Conservation (phyloP, 129 eudicot genomes). For the Scalesia atractyloides region DNA sequence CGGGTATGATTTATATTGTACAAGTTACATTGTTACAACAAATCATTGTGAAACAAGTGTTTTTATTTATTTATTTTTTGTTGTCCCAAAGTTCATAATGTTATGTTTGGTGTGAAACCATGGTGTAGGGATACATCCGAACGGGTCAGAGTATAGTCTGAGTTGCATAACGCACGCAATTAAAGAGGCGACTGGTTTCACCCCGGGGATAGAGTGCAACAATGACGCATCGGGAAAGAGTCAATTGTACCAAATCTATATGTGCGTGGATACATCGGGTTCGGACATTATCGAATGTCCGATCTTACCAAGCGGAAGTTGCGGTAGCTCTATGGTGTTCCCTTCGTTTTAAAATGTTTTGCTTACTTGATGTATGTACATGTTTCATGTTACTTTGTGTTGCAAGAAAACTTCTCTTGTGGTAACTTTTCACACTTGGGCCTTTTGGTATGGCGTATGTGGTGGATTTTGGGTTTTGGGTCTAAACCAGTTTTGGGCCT, state of each 20-base stretch:
- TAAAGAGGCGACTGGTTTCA: conserved; percentile 45
- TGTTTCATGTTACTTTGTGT: too few relatives aligned
- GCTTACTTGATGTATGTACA: too few relatives aligned
- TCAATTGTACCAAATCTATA: conserved; percentile 60
- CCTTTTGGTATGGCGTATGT: too few relatives aligned
- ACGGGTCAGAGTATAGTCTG: conserved; percentile 41
- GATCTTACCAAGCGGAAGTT: conserved; percentile 50
- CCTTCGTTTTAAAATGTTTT: too few relatives aligned
- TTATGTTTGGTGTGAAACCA: neutral
- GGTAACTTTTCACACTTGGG: too few relatives aligned
- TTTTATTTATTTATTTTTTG: neutral
- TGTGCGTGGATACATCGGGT: conserved; percentile 58
- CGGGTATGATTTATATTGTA: conserved; percentile 44
- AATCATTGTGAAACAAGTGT: neutral
- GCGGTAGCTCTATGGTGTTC: conserved; percentile 43
- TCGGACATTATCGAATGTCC: conserved; percentile 59
- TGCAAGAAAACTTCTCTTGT: too few relatives aligned
- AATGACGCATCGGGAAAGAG: conserved; percentile 50
- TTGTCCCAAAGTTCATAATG: neutral
- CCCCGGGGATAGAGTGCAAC: conserved; percentile 63
- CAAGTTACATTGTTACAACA: neutral
- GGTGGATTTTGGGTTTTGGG: too few relatives aligned
- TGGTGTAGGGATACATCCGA: conserved; percentile 50
- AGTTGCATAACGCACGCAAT: conserved; percentile 48
- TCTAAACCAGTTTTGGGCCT: too few relatives aligned